These are phyloP conservation scores for Backusella liffmaniae DNA, from an alignment of 192 early-diverging fungal species.

Conservation along the genomic window DNA sequence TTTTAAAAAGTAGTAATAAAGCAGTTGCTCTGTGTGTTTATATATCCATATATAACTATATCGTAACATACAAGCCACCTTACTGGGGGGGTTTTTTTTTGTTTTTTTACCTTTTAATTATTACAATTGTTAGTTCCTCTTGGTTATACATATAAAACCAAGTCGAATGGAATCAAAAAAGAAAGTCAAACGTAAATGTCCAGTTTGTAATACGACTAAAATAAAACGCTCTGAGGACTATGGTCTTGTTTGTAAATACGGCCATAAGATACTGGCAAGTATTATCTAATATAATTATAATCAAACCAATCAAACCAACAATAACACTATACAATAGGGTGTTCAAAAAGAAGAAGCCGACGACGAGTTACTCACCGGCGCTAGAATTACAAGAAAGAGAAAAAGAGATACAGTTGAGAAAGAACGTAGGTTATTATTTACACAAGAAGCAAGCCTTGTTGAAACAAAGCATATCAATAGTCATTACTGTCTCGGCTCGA, in stretches of 20 bases:
- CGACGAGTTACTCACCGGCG: neutral
- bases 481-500: neutral
- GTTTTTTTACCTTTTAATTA: neutral
- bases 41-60: no score
- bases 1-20: neutral
- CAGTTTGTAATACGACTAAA: constrained; percentile 22
- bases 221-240: constrained; percentile 13
- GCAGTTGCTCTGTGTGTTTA: no score
- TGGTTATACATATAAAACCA: neutral
- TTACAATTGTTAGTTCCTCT: neutral
- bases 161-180: neutral
- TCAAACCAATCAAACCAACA: neutral
- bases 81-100: neutral
- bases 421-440: neutral
- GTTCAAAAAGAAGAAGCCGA: constrained; percentile 27
- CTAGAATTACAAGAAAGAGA: neutral
- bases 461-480: neutral
- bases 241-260: constrained; percentile 34
- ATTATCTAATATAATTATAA: neutral
- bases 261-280: constrained; percentile 34
- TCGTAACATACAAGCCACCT: neutral
- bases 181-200: constrained; percentile 16
- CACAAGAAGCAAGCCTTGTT: neutral
- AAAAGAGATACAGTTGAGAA: neutral
- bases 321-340: constrained; percentile 3